Evolutionary conservation across 2,329 filamentous ascomycete species (phyloP), one percentile per base, ranked within the genome.

Genomic region (Aspergillus uvarum): DNA sequence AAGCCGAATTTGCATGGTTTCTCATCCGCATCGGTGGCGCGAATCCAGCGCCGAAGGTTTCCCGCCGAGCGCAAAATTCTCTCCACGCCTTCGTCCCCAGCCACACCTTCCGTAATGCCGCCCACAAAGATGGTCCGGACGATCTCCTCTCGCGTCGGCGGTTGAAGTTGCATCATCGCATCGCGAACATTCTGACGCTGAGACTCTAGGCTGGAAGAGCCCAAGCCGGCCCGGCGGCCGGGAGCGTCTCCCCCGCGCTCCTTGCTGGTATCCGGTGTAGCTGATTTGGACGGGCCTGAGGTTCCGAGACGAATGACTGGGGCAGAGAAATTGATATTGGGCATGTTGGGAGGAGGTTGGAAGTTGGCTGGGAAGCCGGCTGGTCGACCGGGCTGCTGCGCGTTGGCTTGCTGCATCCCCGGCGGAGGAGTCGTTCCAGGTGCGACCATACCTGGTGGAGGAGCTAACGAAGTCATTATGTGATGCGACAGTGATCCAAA

Each of bases 281-380:
- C 71, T 26, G 87, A 81, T 71, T 91, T 91, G n/a, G 84, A 77
- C 2, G 87, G 76, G 21, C 80, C 85, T 4, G 88, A 85, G 1
- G 92, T 94, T 47, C 94, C 95, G 50, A 99, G 85, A 58, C 95
- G 90, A 72, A 99, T 98, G 61, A 98, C 92, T 59, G 94, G 93
- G 38, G 95, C 95, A 71, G 91, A 96, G 81, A 98, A 96, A 81
- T 99, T 97, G 82, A 99, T 96, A 75, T 96, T 96, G 54, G 94
- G 92, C 84, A 97, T 91, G 73, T 95, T 96, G 54, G 90, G 82
- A 10, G 94, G 93, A 52, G 92, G 87, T 80, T 96, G 91, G 78
- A 96, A 97, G 76, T 87, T 91, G 60, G 88, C 81, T 63, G 91
- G 92, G 65, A 96, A 87, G 71, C 87, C 88, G 76, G 85, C 90